Base-by-base conservation (phyloP, 768 basidiomycete species). In the Tephrocybe sp. region DNA sequence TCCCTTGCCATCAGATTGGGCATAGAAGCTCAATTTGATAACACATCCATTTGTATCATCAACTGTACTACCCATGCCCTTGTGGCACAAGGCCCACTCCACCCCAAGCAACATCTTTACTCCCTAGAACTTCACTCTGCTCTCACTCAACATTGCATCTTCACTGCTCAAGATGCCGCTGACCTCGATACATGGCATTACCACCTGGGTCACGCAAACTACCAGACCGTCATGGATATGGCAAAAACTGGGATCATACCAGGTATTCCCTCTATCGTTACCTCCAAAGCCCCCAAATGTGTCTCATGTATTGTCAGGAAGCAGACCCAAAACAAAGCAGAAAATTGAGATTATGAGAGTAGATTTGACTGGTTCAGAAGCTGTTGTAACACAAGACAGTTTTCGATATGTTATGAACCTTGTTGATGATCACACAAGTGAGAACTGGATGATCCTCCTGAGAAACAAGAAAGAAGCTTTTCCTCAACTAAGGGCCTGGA, bases 401-500 rank as follows among this genome's bases (percentile, higher is more conserved):
- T 35, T 22, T 5, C 1, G 26, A 6, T 46, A 36, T 36, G n/a
- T 34, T 7, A 8, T 44, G 11, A 34, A 34, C 9, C 32, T 44
- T 4, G 32, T 44, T 5, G 31, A 44, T 18, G 15, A 34, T 37
- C 16, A 40, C n/a, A n/a, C n/a, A n/a, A n/a, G n/a, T n/a, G n/a
- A n/a, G n/a, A n/a, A n/a, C n/a, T 75, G 70, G 70, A 41, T 53
- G 9, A 64, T 73, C 3, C 72, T 68, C 0, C 43, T 76, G 0
- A 56, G 57, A 24, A 31, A 47, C 0, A 74, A 72, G 38, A 39
- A 46, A 5, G 47, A 61, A 11, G 63, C 66, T 0, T 59, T 60
- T n/a, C 16, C 28, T 0, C 22, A 51, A 3, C 55, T 75, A 0
- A 55, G 53, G 0, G 56, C 51, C 0, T 75, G 74, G 73, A 47